These are phyloP conservation scores for Tylopilus sp. DNA, from an alignment of 768 basidiomycete genomes.

Conservation along the genomic window DNA sequence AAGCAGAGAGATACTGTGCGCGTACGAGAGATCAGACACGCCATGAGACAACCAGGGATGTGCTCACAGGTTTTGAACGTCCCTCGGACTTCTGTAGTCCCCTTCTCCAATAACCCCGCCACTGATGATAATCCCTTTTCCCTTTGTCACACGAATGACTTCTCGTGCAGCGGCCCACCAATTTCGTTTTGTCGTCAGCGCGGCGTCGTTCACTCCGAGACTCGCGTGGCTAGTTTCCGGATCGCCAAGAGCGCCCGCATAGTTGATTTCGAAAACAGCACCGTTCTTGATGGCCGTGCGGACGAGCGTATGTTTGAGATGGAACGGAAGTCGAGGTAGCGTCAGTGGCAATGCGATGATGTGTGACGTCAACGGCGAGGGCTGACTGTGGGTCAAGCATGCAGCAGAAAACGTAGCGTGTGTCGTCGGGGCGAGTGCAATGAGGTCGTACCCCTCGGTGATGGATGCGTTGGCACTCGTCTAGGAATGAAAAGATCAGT, in stretches of 20 bases:
- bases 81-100: constrained; percentile 67
- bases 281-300: constrained; percentile 80
- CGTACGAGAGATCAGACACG: not conserved
- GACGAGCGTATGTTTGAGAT: constrained; percentile 80
- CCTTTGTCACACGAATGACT: constrained; percentile 75
- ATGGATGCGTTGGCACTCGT: constrained; percentile 64
- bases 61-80: constrained; percentile 72
- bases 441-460: constrained; percentile 68
- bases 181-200: constrained; percentile 60
- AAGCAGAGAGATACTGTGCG: constrained; percentile 58
- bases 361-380: constrained; percentile 74
- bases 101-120: constrained; percentile 59
- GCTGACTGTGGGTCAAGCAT: constrained; percentile 74
- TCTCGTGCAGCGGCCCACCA: constrained; percentile 85
- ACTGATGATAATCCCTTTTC: constrained; percentile 70
- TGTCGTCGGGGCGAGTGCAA: constrained; percentile 74
- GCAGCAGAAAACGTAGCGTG: constrained; percentile 70
- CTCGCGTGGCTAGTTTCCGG: constrained; percentile 43
- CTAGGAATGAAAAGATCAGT: constrained; percentile 35
- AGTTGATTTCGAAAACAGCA: constrained; percentile 77
- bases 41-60: too few species aligned
- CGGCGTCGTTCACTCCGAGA: constrained; percentile 51
- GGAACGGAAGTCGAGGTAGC: constrained; percentile 71
- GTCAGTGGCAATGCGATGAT: constrained; percentile 79
- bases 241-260: constrained; percentile 69